Conservation (phyloP, 1,139 yeast genomes). For the Geotrichum restrictum region DNA sequence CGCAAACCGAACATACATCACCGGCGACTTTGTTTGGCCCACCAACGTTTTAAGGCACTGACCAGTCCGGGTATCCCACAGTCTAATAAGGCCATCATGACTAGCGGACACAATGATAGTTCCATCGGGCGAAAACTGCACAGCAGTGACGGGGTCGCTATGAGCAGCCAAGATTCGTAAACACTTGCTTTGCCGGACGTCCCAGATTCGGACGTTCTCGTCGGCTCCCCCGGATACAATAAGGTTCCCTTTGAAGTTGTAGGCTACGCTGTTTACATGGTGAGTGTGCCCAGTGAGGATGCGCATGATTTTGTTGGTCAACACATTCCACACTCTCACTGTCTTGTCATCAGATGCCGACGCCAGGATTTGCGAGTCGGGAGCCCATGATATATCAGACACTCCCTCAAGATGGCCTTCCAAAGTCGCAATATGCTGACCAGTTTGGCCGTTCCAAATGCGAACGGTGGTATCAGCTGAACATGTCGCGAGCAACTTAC, state of each 20-base stretch:
- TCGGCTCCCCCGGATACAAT: constrained; percentile 83
- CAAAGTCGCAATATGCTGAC: constrained; percentile 42
- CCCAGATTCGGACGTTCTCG: constrained; percentile 91
- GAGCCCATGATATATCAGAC: constrained; percentile 70
- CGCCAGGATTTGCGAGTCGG: constrained; percentile 69
- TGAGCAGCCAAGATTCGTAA: constrained; percentile 87
- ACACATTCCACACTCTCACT: constrained; percentile 66
- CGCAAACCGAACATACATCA: constrained; percentile 61
- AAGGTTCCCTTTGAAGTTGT: constrained; percentile 71
- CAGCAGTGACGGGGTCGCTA: constrained; percentile 79
- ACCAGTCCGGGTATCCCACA: constrained; percentile 85
- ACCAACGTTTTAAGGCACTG: constrained; percentile 89
- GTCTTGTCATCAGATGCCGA: constrained; percentile 86
- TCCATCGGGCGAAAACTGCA: constrained; percentile 73
- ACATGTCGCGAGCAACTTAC: constrained; percentile 55
- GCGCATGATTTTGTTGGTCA: constrained; percentile 44
- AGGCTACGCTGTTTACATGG: constrained; percentile 70
- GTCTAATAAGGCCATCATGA: constrained; percentile 80
- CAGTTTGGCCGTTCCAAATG: constrained; percentile 30
- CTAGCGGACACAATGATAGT: constrained; percentile 83
- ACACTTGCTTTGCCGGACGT: constrained; percentile 63
- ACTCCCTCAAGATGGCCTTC: constrained; percentile 66
- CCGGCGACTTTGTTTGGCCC: constrained; percentile 48
- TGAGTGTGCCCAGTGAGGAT: constrained; percentile 78
- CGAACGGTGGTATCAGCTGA: constrained; percentile 21